Conservation (phyloP, 2,329 filamentous ascomycete species). For the Dactylellina haptotyla region DNA sequence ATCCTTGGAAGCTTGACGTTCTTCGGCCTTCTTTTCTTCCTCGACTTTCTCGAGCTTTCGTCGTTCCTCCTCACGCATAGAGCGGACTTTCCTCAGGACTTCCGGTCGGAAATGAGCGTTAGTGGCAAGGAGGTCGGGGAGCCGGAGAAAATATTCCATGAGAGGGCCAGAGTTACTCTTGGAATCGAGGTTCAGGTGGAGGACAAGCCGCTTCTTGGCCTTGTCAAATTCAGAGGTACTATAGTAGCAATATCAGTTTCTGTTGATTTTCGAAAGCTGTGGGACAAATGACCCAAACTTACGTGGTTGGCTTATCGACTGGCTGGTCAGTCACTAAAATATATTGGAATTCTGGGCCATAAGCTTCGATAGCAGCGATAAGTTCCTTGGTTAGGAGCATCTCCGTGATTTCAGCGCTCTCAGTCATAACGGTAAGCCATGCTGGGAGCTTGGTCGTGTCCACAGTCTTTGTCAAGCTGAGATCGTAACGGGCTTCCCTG, state of each 20-base stretch:
- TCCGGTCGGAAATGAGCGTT: constrained; percentile 87
- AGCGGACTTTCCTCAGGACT: constrained; percentile 83
- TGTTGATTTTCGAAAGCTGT: constrained; percentile 64
- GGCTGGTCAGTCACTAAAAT: constrained; percentile 91
- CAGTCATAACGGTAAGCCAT: constrained; percentile 95
- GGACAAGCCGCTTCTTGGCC: constrained; percentile 46
- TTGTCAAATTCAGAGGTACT: constrained; percentile 44
- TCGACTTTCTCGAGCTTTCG: constrained; percentile 80
- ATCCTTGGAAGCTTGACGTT: constrained; percentile 76
- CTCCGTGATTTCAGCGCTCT: constrained; percentile 94
- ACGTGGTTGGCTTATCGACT: constrained; percentile 84
- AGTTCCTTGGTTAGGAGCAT: constrained; percentile 87
- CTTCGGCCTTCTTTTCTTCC: constrained; percentile 83
- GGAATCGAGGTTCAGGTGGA: constrained; percentile 36
- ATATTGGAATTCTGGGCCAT: constrained; percentile 82
- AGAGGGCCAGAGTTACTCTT: constrained; percentile 72
- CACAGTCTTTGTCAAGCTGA: constrained; percentile 92
- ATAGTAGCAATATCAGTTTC: constrained; percentile 63
- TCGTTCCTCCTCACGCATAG: constrained; percentile 81
- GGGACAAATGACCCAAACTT: constrained; percentile 61
- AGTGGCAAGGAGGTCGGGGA: constrained; percentile 82
- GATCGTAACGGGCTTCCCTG: constrained; percentile 91
- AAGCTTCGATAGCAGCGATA: constrained; percentile 72
- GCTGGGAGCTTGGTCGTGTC: constrained; percentile 87
- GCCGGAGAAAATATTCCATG: constrained; percentile 81